Conservation (phyloP, 2,329 filamentous ascomycete genomes). For the Colletotrichum gloeosporioides region DNA sequence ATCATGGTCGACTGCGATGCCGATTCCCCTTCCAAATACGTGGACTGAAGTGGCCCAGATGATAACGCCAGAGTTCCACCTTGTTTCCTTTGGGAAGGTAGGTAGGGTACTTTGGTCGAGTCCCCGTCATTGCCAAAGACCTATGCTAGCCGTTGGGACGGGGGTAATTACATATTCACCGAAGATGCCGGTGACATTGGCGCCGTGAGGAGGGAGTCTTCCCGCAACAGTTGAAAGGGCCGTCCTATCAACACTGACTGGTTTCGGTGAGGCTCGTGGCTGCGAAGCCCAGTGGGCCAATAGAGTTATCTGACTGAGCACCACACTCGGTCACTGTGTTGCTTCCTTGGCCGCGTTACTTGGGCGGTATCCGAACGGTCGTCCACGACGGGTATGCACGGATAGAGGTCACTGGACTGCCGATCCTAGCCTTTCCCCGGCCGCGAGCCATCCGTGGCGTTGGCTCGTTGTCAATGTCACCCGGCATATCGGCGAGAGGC, state of each 20-base stretch:
- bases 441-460: not conserved
- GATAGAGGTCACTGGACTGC: not conserved
- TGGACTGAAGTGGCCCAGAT: not conserved
- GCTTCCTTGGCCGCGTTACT: not conserved
- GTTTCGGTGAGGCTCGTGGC: not conserved
- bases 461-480: not conserved
- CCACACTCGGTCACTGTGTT: not conserved
- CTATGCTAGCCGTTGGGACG: slow-evolving; percentile 6
- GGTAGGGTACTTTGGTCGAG: slow-evolving; percentile 1
- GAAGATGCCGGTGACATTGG: not conserved
- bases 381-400: not conserved
- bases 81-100: slow-evolving; percentile 16
- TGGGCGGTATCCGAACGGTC: not conserved
- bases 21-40: not conserved
- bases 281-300: not conserved
- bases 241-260: not conserved
- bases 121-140: not conserved
- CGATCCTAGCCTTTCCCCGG: not conserved
- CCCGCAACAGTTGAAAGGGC: not conserved
- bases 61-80: slow-evolving; percentile 9
- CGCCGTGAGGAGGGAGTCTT: not conserved
- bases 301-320: not conserved
- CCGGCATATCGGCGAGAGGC: not conserved
- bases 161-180: not conserved
- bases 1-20: not conserved